Conservation (phyloP, 2,329 filamentous ascomycete genomes). For the Pseudocercospora eumusae region DNA sequence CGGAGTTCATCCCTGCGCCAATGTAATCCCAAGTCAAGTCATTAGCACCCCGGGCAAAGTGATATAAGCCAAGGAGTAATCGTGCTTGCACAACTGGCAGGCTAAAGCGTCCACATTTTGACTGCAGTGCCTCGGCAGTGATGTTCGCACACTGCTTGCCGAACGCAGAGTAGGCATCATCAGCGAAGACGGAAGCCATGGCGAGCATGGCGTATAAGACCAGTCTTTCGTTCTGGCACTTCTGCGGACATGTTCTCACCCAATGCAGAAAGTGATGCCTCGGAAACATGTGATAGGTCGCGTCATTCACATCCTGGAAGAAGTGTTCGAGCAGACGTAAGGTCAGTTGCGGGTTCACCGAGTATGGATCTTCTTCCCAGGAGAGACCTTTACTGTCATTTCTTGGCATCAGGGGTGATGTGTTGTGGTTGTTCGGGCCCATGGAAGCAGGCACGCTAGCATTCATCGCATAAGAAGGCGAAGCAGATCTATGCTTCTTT, state of each 20-base stretch:
- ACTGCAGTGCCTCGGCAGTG: constrained; percentile 59
- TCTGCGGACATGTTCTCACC: constrained; percentile 51
- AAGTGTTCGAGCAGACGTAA: constrained; percentile 58
- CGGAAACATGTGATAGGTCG: constrained; percentile 59
- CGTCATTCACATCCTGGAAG: constrained; percentile 59
- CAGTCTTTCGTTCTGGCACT: constrained; percentile 54
- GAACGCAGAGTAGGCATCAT: constrained; percentile 44
- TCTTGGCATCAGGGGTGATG: constrained; percentile 28
- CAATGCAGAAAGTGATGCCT: constrained; percentile 56
- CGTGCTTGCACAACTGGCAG: constrained; percentile 68
- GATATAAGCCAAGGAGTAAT: constrained; percentile 67
- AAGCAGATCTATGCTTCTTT: constrained; percentile 39
- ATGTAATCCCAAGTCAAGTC: constrained; percentile 65
- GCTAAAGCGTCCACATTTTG: constrained; percentile 54
- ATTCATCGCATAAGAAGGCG: constrained; percentile 27
- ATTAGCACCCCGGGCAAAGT: constrained; percentile 62
- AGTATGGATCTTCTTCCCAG: constrained; percentile 58
- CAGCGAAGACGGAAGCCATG: constrained; percentile 59
- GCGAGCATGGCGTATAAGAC: constrained; percentile 62
- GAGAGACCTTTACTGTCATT: constrained; percentile 38
- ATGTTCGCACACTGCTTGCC: constrained; percentile 56
- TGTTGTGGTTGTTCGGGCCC: constrained; percentile 23
- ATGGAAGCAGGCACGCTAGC: constrained; percentile 7
- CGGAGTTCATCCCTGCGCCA: constrained; percentile 62
- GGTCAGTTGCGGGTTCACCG: constrained; percentile 52